A percentile compares a stretch with the other conserved stretches of the same genome.
These are phyloP conservation scores for Aspergillus ellipticus DNA, from an alignment of 495 filamentous ascomycete species.

Conservation along the genomic window DNA sequence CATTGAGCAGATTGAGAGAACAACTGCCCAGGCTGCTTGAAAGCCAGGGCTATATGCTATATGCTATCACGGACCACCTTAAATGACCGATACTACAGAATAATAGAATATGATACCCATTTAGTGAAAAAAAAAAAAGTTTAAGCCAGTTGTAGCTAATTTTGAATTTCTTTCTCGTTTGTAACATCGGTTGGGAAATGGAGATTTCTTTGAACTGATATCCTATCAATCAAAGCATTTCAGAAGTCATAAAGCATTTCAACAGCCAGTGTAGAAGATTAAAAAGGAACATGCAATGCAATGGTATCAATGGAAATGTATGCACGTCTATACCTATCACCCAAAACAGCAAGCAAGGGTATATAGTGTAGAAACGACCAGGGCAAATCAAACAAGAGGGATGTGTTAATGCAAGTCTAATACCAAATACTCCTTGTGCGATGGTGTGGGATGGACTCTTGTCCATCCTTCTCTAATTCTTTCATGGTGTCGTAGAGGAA, in stretches of 20 bases:
- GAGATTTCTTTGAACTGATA: background rate
- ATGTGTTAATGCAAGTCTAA: slow-evolving; percentile 34
- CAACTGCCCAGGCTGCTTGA: background rate
- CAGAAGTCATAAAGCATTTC: background rate
- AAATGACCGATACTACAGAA: background rate
- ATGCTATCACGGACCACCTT: slow-evolving; percentile 1
- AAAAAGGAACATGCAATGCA: slow-evolving; percentile 2
- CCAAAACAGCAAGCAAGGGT: background rate
- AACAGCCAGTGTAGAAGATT: slow-evolving; percentile 8
- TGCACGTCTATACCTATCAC: background rate
- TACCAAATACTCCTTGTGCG: slow-evolving; percentile 96
- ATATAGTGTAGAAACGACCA: background rate
- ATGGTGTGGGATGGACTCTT: slow-evolving; percentile 79
- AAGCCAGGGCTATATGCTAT: background rate
- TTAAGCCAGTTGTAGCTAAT: background rate
- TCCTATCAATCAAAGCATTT: background rate
- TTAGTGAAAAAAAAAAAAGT: too few species aligned
- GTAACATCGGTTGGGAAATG: background rate
- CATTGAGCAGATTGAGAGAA: slow-evolving; percentile 23
- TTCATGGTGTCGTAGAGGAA: slow-evolving; percentile 95
- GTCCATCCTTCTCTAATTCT: slow-evolving; percentile 57
- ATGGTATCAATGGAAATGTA: background rate
- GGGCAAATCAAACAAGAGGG: background rate
- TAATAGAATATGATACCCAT: slow-evolving; percentile 10
- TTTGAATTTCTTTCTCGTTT: background rate